These are phyloP conservation scores for Vitis riparia DNA, from an alignment of 164 flowering plant species.

Conservation along the genomic window DNA sequence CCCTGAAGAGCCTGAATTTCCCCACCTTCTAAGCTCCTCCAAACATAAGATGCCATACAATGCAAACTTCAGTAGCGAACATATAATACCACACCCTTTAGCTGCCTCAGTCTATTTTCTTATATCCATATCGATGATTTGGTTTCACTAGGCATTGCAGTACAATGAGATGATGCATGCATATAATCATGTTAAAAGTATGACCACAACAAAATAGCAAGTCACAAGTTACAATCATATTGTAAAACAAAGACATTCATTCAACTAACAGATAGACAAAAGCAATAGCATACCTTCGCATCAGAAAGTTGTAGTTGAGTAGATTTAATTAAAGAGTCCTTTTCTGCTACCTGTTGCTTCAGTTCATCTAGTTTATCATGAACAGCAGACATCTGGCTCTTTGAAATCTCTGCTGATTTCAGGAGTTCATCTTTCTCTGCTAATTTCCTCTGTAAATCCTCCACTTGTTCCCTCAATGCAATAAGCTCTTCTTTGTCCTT, in stretches of 20 bases:
- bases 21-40: too few species aligned
- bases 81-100: background rate
- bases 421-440: constrained; percentile 79
- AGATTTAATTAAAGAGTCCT: constrained; percentile 69
- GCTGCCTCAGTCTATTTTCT: background rate
- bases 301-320: constrained; percentile 72
- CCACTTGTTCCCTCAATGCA: constrained; percentile 61
- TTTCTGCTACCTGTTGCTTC: constrained; percentile 52
- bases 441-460: constrained; percentile 64
- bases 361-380: constrained; percentile 50
- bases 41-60: too few species aligned
- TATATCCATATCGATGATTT: background rate
- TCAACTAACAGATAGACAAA: background rate
- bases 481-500: constrained; percentile 71
- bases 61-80: too few species aligned
- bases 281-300: constrained; percentile 61
- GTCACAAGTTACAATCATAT: background rate
- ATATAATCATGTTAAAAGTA: background rate
- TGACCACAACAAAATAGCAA: background rate
- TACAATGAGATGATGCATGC: background rate
- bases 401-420: constrained; percentile 52
- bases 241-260: background rate
- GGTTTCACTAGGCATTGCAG: background rate
- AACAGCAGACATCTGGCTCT: constrained; percentile 44
- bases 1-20: too few species aligned